Percentiles rank a stretch among this genome's conserved stretches.
Evolutionary conservation across 2,329 filamentous ascomycete species (phyloP).

Genomic region (Thielaviopsis punctulata): DNA sequence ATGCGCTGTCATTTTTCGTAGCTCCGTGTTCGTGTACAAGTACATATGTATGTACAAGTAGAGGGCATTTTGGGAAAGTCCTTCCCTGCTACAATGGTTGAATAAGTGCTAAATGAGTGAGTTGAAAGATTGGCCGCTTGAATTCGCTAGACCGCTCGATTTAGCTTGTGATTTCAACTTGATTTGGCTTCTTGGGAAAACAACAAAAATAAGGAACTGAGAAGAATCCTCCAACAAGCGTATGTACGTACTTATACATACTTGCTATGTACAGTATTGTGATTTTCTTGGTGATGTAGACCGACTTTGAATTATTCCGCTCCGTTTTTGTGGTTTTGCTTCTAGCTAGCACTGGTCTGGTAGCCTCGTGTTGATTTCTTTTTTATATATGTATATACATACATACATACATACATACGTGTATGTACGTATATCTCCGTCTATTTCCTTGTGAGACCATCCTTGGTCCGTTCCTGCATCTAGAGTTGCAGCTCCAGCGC

Average conservation of each 20-base stretch:
- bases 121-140: no score
- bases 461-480: slow-evolving; percentile 5
- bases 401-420: no score
- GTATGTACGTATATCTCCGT: no score
- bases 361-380: not conserved
- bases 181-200: not conserved
- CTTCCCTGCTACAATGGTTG: no score
- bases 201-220: not conserved
- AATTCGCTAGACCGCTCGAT: no score
- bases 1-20: no score
- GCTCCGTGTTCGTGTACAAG: not conserved
- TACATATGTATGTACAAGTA: no score
- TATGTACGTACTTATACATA: no score
- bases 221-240: not conserved
- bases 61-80: not conserved
- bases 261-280: not conserved
- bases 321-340: not conserved
- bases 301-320: not conserved
- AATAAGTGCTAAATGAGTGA: no score
- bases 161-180: not conserved
- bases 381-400: not conserved
- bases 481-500: slow-evolving; percentile 1
- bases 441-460: not conserved
- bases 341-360: no score
- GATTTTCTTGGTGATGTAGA: not conserved